A percentile compares a stretch with the other conserved stretches of the same genome.
phyloP scores from a whole-genome alignment of 352 stramenopile genomes.

The Pythium sp. region DNA sequence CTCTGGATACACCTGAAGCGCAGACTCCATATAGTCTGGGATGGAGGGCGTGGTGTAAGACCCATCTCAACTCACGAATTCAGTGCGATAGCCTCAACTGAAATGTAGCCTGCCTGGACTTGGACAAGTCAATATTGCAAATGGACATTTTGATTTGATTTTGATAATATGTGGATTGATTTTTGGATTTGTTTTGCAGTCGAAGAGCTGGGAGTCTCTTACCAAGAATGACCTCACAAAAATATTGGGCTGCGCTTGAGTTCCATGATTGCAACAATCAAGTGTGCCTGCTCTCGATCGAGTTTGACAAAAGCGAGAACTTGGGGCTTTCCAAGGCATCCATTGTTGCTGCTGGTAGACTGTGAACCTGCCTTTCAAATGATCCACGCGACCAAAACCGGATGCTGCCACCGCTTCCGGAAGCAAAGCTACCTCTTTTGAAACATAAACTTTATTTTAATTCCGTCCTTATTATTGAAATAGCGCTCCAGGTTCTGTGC shows the following conservation, averaged over 20 bases:
- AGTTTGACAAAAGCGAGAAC: neutral
- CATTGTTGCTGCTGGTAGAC: neutral
- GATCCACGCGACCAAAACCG: neutral
- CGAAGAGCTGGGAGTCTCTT: neutral
- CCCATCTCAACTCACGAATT: neutral
- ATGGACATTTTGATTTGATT: neutral
- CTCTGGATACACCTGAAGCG: neutral
- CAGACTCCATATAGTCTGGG: neutral
- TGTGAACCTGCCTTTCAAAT: neutral
- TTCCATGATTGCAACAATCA: neutral
- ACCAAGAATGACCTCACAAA: neutral
- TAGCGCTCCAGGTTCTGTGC: neutral
- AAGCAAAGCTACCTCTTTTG: neutral
- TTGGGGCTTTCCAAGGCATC: neutral
- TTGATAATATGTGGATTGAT: neutral
- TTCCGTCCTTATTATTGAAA: neutral
- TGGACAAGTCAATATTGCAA: neutral
- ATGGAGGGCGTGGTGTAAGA: neutral
- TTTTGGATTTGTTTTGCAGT: neutral
- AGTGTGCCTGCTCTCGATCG: neutral
- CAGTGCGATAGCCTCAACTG: neutral
- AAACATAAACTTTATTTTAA: neutral
- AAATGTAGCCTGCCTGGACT: too few species aligned
- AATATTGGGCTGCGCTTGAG: neutral
- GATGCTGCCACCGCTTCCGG: neutral